Percentiles rank a stretch among this genome's conserved stretches.
Conservation (phyloP, 2,329 filamentous ascomycete species). For the Cladophialophora exuberans region DNA sequence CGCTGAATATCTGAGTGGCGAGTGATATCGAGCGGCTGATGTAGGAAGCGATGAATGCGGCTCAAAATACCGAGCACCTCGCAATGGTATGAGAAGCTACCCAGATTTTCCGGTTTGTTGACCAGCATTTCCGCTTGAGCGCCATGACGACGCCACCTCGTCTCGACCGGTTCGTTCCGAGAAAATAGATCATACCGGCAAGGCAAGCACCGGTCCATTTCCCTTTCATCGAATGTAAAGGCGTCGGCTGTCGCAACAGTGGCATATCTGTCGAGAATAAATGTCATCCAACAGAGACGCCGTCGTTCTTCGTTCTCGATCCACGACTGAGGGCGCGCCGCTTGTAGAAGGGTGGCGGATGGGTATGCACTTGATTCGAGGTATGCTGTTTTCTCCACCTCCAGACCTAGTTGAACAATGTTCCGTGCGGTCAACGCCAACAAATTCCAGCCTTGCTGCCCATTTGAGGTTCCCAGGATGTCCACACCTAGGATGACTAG, state of each 20-base stretch:
- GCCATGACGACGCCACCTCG: constrained; percentile 70
- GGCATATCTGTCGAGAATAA: constrained; percentile 84
- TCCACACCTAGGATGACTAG: constrained; percentile 85
- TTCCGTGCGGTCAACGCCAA: constrained; percentile 85
- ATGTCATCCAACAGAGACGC: constrained; percentile 92
- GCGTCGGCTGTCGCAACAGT: constrained; percentile 91
- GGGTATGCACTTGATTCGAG: constrained; percentile 76
- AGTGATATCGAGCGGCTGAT: constrained; percentile 85
- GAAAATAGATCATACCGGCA: constrained; percentile 86
- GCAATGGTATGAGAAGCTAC: constrained; percentile 86
- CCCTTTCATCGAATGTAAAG: constrained; percentile 84
- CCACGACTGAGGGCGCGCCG: constrained; percentile 81
- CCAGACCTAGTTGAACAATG: constrained; percentile 82
- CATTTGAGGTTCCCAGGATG: constrained; percentile 82
- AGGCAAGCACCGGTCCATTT: constrained; percentile 83
- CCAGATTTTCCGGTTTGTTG: constrained; percentile 77
- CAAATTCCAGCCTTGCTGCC: constrained; percentile 88
- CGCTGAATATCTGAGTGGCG: constrained; percentile 81
- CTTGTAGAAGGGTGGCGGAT: constrained; percentile 80
- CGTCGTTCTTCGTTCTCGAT: constrained; percentile 87
- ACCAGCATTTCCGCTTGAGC: constrained; percentile 31
- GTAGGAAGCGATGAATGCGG: constrained; percentile 84
- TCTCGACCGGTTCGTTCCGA: constrained; percentile 81
- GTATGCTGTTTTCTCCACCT: constrained; percentile 79
- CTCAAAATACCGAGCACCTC: constrained; percentile 89